Evolutionary conservation across 106 monocot genomes (phyloP), one percentile per base, ranked within the genome.

Genomic region (Allium sativum): DNA sequence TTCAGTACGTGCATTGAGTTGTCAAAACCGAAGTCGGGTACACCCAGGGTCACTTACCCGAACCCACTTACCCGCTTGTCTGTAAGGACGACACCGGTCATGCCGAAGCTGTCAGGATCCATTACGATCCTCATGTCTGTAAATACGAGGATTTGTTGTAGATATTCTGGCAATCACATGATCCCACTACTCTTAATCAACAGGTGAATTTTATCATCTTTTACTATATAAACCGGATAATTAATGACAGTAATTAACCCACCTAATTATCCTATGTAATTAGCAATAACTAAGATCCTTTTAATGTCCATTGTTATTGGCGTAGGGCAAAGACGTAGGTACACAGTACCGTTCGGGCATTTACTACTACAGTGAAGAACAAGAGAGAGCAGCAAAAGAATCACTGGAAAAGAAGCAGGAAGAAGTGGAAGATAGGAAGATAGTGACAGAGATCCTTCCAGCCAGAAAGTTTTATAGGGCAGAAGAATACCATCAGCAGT

Each of bases 401-500:
- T 84, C 92, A 0, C 40, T 64, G 60, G 92, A 76, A 44, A 76
- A 45, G 46, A 78, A 81, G 75, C 80, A 87, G 54, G 51, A 61
- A 62, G 73, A 80, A 64, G 3, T 78, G 18, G 12, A 65, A 9
- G 59, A 51, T 10, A 59, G 45, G 59, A 71, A 68, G 59, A 76
- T 92, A 40, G 87, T 87, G 56, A 92, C 92, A 0, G 83, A 92
- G 76, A 84, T 92, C 48, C 70, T 87, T 3, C 92, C 92, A 8
- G 92, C 87, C 18, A 83, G 64, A 78, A 76, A 54, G 53, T 92
- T 92, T 62, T 92, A 92, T 60, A 70, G 70, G 20, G 92, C 92
- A 1, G 92, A 92, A 56, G 87, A 92, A 43, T 87, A 92, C 71
- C 92, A 92, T 20, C 92, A 92, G 70, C 92, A 84, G 68, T 92